These are phyloP conservation scores for Solanum rostratum DNA, from an alignment of 257 asterid species.

Conservation along the genomic window DNA sequence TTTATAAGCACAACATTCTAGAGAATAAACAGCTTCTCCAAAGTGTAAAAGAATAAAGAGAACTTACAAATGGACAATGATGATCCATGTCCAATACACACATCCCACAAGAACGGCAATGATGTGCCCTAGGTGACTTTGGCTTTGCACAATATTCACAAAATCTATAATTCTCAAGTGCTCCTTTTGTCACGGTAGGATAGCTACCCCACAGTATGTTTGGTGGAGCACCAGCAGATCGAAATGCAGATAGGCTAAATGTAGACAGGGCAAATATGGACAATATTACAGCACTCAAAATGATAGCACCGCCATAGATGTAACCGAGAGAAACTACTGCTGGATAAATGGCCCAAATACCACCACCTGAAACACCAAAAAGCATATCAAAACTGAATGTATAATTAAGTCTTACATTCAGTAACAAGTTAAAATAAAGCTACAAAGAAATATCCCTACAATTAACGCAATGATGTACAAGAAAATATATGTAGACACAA, in stretches of 20 bases:
- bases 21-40: background rate
- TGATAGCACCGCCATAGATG: slow-evolving; percentile 39
- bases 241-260: slow-evolving; percentile 64
- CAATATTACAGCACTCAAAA: slow-evolving; percentile 27
- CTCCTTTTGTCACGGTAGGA: slow-evolving; percentile 87
- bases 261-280: slow-evolving; percentile 50
- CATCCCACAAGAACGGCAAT: slow-evolving; percentile 85
- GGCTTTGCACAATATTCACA: slow-evolving; percentile 82
- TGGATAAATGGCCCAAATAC: slow-evolving; percentile 81
- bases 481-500: background rate
- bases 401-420: background rate
- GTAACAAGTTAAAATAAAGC: background rate
- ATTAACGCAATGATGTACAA: background rate
- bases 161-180: slow-evolving; percentile 71
- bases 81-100: slow-evolving; percentile 95
- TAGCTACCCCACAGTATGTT: slow-evolving; percentile 89
- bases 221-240: slow-evolving; percentile 74
- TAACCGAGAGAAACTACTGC: slow-evolving; percentile 44
- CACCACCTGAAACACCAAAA: slow-evolving; percentile 57
- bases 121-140: slow-evolving; percentile 79
- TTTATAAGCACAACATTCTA: background rate
- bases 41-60: background rate
- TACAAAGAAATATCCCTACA: background rate
- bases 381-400: background rate
- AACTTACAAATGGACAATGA: slow-evolving; percentile 98